Conservation (phyloP, 129 eudicot genomes). For the Flaveria bidentis region DNA sequence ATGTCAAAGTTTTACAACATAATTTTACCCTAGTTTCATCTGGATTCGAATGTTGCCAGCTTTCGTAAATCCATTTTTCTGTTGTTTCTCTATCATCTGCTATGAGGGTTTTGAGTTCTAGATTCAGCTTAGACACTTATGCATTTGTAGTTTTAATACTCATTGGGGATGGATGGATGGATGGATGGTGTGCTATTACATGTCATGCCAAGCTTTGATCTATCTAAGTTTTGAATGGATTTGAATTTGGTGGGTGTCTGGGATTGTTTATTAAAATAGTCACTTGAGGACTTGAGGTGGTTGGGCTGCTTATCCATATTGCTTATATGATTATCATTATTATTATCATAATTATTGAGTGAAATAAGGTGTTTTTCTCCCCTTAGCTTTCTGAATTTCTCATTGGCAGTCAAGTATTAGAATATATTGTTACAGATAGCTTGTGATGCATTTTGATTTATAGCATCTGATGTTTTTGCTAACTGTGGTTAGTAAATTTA, state of each 20-base stretch:
- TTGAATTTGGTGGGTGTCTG: background rate
- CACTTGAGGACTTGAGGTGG: too few relatives aligned
- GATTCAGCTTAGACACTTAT: background rate
- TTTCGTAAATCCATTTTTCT: background rate
- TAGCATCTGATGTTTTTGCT: background rate
- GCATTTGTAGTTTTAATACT: background rate
- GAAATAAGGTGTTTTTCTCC: background rate
- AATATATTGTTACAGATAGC: background rate
- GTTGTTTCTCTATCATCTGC: too few relatives aligned
- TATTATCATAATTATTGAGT: background rate
- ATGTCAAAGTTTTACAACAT: background rate
- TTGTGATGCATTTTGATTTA: background rate
- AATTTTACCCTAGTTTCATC: background rate
- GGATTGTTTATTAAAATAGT: too few relatives aligned
- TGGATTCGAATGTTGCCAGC: conserved; percentile 9
- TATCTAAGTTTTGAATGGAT: background rate
- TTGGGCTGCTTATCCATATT: background rate
- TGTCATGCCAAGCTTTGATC: too few relatives aligned
- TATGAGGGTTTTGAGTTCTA: background rate
- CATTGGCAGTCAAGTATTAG: background rate
- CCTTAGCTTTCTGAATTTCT: background rate
- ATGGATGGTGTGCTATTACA: too few relatives aligned
- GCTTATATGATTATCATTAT: background rate
- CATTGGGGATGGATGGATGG: too few relatives aligned
- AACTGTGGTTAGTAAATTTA: too few relatives aligned